Conservation (phyloP, 2,329 filamentous ascomycete genomes). For the Pestalotiopsis sp. region DNA sequence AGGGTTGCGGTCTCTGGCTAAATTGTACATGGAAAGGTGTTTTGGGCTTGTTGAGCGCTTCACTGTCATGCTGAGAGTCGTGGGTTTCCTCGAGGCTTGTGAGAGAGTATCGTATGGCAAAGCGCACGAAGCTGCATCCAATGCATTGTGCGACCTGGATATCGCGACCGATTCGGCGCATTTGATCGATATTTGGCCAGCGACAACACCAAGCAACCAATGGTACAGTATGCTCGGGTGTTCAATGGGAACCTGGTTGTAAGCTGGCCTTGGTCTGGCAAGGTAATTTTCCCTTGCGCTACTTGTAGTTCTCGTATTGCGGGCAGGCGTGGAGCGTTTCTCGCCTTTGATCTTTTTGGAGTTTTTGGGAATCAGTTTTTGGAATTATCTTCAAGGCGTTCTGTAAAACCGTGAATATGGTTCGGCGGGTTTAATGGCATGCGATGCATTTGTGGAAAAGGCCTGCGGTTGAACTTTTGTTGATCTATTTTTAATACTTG, state of each 20-base stretch:
- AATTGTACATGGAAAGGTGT: not conserved
- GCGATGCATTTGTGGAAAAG: too few species aligned
- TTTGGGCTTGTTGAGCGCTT: not conserved
- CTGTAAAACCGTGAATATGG: too few species aligned
- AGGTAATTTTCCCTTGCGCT: too few species aligned
- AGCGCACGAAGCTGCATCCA: not conserved
- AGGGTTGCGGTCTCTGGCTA: not conserved
- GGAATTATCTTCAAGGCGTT: too few species aligned
- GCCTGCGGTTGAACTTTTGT: too few species aligned
- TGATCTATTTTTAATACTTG: too few species aligned
- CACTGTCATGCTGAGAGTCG: not conserved
- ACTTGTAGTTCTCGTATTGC: too few species aligned
- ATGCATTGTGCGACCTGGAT: not conserved
- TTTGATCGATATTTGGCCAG: not conserved
- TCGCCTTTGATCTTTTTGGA: too few species aligned
- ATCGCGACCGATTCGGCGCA: not conserved
- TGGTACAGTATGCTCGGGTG: not conserved
- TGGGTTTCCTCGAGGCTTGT: not conserved
- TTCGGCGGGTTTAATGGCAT: too few species aligned
- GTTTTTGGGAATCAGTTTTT: too few species aligned
- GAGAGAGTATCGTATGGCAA: not conserved
- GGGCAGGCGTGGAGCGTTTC: too few species aligned
- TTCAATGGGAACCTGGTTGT: not conserved
- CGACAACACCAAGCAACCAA: not conserved
- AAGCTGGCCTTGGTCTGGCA: not conserved